phyloP scores from a whole-genome alignment of 768 basidiomycete genomes.

The Epithele typhae region DNA sequence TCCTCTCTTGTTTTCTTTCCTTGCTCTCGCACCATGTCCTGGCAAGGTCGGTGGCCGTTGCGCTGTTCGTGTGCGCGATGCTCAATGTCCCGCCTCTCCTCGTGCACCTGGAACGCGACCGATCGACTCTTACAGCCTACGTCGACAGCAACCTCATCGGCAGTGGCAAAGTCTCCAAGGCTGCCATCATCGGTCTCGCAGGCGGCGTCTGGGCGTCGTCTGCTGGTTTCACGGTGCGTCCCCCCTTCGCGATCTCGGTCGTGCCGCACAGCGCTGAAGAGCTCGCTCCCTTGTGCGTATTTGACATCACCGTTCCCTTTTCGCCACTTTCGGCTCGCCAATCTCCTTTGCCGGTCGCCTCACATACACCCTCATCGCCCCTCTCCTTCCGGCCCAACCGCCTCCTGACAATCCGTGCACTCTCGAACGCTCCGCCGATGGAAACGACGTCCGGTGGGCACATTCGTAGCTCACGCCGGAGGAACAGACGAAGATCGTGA shows the following conservation, averaged over 20 bases:
- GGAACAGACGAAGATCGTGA: conserved; percentile 59
- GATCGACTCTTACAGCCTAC: conserved; percentile 65
- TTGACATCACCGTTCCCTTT: too few relatives aligned
- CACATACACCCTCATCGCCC: too few relatives aligned
- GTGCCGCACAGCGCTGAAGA: too few relatives aligned
- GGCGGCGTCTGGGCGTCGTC: conserved; percentile 78
- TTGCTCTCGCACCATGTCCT: conserved; percentile 52
- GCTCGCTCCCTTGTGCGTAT: too few relatives aligned
- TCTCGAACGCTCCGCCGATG: background rate
- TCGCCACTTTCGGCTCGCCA: too few relatives aligned
- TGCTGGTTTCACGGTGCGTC: conserved; percentile 53
- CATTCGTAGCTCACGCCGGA: conserved; percentile 58
- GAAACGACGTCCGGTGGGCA: background rate
- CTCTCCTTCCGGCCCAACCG: background rate
- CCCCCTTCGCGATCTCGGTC: too few relatives aligned
- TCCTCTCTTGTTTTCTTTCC: conserved; percentile 4
- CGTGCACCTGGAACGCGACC: conserved; percentile 1
- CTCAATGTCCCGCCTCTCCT: background rate
- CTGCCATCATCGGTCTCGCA: conserved; percentile 69
- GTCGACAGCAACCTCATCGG: conserved; percentile 79
- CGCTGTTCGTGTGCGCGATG: background rate
- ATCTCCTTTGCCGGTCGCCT: too few relatives aligned
- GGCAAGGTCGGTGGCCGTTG: conserved; percentile 55
- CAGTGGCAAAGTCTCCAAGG: conserved; percentile 65
- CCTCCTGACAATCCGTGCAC: background rate